Percentiles rank a stretch among this genome's conserved stretches.
phyloP scores from a whole-genome alignment of 169 alveolate genomes.

The Babesia bigemina region DNA sequence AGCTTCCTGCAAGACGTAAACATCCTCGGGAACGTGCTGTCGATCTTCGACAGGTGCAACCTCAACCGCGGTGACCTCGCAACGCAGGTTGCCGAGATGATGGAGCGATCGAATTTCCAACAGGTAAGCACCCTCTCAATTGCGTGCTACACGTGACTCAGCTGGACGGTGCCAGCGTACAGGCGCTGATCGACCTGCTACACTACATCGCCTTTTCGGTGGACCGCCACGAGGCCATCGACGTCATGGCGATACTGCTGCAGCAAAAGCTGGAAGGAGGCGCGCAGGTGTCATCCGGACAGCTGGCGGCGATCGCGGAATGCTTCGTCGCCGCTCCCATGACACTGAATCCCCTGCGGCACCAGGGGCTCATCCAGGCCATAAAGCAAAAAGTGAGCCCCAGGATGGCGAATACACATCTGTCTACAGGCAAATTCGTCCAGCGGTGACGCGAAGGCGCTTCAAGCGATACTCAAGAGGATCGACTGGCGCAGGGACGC shows the following conservation, averaged over 20 bases:
- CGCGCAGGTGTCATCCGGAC: constrained; percentile 31
- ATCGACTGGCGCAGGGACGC: not conserved
- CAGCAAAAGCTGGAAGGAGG: constrained; percentile 19
- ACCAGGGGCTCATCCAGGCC: constrained; percentile 24
- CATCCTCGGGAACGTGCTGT: constrained; percentile 41
- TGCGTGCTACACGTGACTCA: not conserved
- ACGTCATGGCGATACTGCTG: constrained; percentile 32
- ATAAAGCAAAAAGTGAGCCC: constrained; percentile 32
- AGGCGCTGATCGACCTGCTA: constrained; percentile 33
- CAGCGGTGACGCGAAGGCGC: constrained; percentile 6
- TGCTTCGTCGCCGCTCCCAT: constrained; percentile 47
- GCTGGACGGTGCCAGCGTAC: constrained; percentile 28
- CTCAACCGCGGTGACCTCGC: constrained; percentile 46
- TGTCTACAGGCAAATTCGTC: constrained; percentile 11
- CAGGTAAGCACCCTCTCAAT: not conserved
- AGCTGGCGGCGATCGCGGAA: constrained; percentile 43
- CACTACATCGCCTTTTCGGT: constrained; percentile 53
- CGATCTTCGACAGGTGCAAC: constrained; percentile 43
- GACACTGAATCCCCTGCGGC: constrained; percentile 36
- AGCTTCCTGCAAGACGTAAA: constrained; percentile 42
- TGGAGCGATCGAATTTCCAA: constrained; percentile 21
- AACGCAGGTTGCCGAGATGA: constrained; percentile 15
- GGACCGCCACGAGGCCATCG: constrained; percentile 30
- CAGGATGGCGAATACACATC: too few species aligned
- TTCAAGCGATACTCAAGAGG: constrained; percentile 7